Evolutionary conservation across 2,329 filamentous ascomycete species (phyloP).

Genomic region (Monosporascus sp.): DNA sequence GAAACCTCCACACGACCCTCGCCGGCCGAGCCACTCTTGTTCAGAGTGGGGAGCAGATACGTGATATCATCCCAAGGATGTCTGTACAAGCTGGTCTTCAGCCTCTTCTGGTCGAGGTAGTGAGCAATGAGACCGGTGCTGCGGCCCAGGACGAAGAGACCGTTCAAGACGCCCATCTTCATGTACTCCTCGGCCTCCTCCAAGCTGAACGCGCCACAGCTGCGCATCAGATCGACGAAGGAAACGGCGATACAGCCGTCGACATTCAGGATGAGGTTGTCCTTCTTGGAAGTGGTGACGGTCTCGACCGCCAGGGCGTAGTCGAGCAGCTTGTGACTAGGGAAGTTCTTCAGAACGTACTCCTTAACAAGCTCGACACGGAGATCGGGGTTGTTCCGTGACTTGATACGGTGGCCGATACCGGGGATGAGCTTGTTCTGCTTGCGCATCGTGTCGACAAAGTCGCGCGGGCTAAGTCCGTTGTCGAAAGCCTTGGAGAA

Average conservation of each 20-base stretch:
- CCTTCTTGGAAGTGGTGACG: slow-evolving; percentile 99
- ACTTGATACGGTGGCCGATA: slow-evolving; percentile 99
- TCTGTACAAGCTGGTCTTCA: slow-evolving; percentile 96
- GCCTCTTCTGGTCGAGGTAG: slow-evolving; percentile 99
- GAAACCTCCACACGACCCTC: slow-evolving; percentile 85
- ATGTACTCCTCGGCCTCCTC: slow-evolving; percentile 99
- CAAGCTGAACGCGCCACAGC: slow-evolving; percentile 91
- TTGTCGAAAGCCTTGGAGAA: slow-evolving; percentile 98
- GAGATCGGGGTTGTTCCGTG: slow-evolving; percentile 98
- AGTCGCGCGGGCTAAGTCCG: slow-evolving; percentile 95
- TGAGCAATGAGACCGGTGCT: slow-evolving; percentile 99
- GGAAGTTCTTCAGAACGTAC: slow-evolving; percentile 96
- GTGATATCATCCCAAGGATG: slow-evolving; percentile 99
- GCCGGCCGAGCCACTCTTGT: slow-evolving; percentile 64
- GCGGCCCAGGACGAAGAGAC: slow-evolving; percentile 95
- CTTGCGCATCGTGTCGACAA: slow-evolving; percentile 98
- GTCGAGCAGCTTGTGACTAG: slow-evolving; percentile 95
- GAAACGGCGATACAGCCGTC: slow-evolving; percentile 97
- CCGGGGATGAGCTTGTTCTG: slow-evolving; percentile 99
- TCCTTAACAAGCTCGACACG: slow-evolving; percentile 99
- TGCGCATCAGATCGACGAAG: slow-evolving; percentile 96
- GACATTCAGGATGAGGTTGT: slow-evolving; percentile 99
- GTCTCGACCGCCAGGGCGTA: slow-evolving; percentile 97
- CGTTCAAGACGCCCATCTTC: slow-evolving; percentile 98
- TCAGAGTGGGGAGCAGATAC: slow-evolving; percentile 80